Evolutionary conservation across 108 stramenopile species (phyloP).

Genomic region (Schizochytrium sp.): DNA sequence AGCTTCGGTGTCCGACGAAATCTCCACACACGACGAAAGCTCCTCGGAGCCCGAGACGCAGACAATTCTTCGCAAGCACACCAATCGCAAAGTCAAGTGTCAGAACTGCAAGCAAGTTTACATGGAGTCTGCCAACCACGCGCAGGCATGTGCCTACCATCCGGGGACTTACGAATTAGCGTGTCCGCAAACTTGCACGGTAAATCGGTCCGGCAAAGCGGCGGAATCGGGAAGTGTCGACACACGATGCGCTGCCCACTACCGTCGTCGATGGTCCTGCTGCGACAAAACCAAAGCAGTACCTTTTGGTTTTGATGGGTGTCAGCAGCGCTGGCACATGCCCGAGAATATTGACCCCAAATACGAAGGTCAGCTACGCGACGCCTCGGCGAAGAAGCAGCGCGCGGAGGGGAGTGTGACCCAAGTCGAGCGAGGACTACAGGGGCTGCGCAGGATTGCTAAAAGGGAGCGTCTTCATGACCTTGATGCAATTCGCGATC

Average conservation of each 20-base stretch:
- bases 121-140: background rate
- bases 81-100: background rate
- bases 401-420: background rate
- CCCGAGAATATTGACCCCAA: background rate
- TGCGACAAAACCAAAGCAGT: background rate
- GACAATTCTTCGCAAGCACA: background rate
- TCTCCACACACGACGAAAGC: too few species aligned
- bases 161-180: background rate
- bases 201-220: background rate
- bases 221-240: background rate
- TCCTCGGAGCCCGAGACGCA: background rate
- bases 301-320: background rate
- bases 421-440: background rate
- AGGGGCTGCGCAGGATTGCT: background rate
- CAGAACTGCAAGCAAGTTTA: background rate
- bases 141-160: background rate
- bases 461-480: background rate
- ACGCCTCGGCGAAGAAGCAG: background rate
- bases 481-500: background rate
- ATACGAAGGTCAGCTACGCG: background rate
- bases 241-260: background rate
- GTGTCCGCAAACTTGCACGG: background rate
- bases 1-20: background rate
- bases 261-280: background rate
- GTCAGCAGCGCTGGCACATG: background rate